Conservation (phyloP, 352 stramenopile genomes). For the Pythium rishiriense region DNA sequence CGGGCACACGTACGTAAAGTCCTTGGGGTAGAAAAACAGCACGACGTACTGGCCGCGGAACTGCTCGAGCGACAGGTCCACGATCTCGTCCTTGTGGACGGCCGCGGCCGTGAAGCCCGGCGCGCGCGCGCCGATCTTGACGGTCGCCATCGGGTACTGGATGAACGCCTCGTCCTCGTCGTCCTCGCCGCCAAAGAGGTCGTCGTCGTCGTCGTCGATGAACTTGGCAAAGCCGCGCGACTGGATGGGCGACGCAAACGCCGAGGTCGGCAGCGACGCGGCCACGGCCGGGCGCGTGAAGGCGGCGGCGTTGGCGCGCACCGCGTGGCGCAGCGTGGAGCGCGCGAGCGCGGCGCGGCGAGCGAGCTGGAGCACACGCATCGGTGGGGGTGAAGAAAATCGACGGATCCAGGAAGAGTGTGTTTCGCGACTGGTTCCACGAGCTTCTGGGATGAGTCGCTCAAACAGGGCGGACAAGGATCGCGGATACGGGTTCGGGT, state of each 20-base stretch:
- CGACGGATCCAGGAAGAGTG: not conserved
- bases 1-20: constrained; percentile 90
- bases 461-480: not conserved
- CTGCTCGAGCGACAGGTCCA: constrained; percentile 73
- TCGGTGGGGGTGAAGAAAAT: not conserved
- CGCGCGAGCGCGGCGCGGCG: constrained; percentile 14
- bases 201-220: constrained; percentile 45
- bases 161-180: constrained; percentile 67
- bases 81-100: constrained; percentile 85
- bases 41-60: constrained; percentile 90
- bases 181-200: constrained; percentile 67
- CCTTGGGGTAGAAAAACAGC: constrained; percentile 92
- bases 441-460: not conserved
- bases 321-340: constrained; percentile 10
- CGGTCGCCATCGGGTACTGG: constrained; percentile 68
- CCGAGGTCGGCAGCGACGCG: constrained; percentile 6
- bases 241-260: constrained; percentile 15
- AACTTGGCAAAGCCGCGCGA: constrained; percentile 43
- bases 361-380: constrained; percentile 22
- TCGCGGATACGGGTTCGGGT: too few species aligned
- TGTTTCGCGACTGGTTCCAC: not conserved
- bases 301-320: not conserved
- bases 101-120: constrained; percentile 75
- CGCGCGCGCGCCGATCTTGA: constrained; percentile 61
- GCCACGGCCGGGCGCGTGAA: constrained; percentile 19